Percentiles rank a stretch among this genome's conserved stretches.
Evolutionary conservation across 164 flowering plant species (phyloP).

Genomic region (Kalanchoe fedtschenkoi): DNA sequence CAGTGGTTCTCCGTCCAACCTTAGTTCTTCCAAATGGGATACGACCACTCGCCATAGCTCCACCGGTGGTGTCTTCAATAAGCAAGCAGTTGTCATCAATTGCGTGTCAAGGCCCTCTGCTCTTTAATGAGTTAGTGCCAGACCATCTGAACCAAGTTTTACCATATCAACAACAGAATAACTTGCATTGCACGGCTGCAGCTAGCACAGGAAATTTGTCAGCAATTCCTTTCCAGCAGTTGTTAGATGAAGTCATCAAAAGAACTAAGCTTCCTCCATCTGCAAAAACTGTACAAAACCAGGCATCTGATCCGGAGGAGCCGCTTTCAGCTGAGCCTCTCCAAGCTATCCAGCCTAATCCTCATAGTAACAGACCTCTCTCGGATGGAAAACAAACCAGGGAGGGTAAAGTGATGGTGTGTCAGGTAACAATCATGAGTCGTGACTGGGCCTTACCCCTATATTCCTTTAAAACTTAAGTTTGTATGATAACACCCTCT

Average conservation of each 20-base stretch:
- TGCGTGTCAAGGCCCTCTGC: constrained; percentile 6
- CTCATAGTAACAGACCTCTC: constrained; percentile 5
- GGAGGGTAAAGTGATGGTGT: background rate
- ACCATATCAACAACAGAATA: constrained; percentile 10
- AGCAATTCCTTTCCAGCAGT: constrained; percentile 18
- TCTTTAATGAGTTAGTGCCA: constrained; percentile 12
- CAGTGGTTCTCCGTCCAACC: constrained; percentile 27
- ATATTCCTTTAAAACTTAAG: too few species aligned
- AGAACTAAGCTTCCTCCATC: constrained; percentile 14
- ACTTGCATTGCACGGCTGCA: constrained; percentile 9
- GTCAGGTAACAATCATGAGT: background rate
- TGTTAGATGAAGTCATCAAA: constrained; percentile 22
- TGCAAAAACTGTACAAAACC: constrained; percentile 7
- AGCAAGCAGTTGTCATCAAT: constrained; percentile 8
- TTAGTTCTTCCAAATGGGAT: constrained; percentile 16
- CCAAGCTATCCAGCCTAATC: constrained; percentile 19
- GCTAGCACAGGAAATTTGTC: constrained; percentile 11
- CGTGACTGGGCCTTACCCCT: too few species aligned
- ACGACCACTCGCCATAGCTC: constrained; percentile 13
- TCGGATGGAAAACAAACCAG: background rate
- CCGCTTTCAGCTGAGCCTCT: constrained; percentile 22
- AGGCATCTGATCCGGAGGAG: constrained; percentile 11
- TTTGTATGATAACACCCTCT: too few species aligned
- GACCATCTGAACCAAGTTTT: constrained; percentile 9
- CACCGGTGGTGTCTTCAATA: constrained; percentile 14